These are phyloP conservation scores for Populus pruinosa DNA, from an alignment of 345 rosid genomes.

Conservation along the genomic window DNA sequence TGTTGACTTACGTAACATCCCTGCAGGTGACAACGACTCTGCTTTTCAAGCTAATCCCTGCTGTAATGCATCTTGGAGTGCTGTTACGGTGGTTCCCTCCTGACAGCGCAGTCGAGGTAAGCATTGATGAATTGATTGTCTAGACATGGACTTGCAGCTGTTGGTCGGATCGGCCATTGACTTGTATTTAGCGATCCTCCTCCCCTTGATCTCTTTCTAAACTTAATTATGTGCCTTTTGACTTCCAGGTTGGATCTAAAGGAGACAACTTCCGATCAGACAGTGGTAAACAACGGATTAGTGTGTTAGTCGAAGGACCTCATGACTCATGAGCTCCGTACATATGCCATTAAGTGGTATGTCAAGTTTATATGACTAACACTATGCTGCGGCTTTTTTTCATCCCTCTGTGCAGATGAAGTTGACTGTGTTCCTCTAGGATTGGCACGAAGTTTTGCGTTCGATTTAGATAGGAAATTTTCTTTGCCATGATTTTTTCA, in stretches of 20 bases:
- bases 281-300: conserved; percentile 23
- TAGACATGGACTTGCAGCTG: background rate
- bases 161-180: background rate
- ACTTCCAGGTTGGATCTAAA: conserved; percentile 75
- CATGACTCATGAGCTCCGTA: conserved; percentile 19
- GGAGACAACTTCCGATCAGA: conserved; percentile 70
- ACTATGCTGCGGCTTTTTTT: background rate
- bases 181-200: background rate
- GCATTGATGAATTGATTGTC: background rate
- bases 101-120: conserved; percentile 73
- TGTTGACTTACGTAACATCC: background rate
- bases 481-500: background rate
- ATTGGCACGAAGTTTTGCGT: background rate
- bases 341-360: background rate
- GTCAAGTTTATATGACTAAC: background rate
- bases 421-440: background rate
- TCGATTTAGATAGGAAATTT: background rate
- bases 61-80: conserved; percentile 85
- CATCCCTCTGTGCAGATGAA: background rate
- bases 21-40: conserved; percentile 91
- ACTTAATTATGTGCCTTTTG: conserved; percentile 28
- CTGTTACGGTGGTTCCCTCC: conserved; percentile 86
- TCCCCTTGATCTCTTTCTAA: background rate
- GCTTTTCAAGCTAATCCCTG: conserved; percentile 94
- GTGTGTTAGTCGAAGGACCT: conserved; percentile 16